These are phyloP conservation scores for Aureoboletus auriporus DNA, from an alignment of 768 basidiomycete genomes.

Conservation along the genomic window DNA sequence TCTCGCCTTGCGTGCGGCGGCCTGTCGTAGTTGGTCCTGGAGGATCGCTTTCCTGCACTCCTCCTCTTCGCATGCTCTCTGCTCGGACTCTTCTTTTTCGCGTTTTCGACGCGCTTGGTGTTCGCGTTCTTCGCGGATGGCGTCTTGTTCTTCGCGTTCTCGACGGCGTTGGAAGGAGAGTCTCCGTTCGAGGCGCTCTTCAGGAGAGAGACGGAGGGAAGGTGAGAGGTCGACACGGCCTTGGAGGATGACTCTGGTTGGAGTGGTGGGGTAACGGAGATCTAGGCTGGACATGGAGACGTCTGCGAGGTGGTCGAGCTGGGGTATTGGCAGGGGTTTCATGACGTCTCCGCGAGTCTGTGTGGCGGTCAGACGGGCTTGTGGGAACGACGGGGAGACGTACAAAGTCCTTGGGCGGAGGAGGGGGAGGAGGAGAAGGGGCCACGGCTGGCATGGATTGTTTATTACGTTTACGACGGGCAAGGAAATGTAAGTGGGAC, in stretches of 20 bases:
- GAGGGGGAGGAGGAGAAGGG: constrained; percentile 14
- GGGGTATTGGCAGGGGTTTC: constrained; percentile 22
- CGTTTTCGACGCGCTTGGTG: constrained; percentile 31
- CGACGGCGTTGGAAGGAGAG: constrained; percentile 19
- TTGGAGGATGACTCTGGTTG: background rate
- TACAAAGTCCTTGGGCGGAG: constrained; percentile 21
- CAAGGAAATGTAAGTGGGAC: constrained; percentile 7
- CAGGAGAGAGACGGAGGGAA: constrained; percentile 17
- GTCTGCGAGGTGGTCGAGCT: constrained; percentile 8
- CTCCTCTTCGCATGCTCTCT: constrained; percentile 39
- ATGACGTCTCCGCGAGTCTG: background rate
- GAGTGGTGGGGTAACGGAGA: constrained; percentile 2
- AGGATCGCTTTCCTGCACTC: constrained; percentile 38
- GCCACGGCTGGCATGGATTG: constrained; percentile 7
- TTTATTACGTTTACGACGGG: constrained; percentile 17
- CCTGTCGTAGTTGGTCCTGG: constrained; percentile 39
- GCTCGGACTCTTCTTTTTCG: constrained; percentile 18
- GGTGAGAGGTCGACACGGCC: constrained; percentile 8
- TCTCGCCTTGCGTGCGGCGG: constrained; percentile 32
- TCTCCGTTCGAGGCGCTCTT: constrained; percentile 23
- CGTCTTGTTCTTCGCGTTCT: constrained; percentile 39
- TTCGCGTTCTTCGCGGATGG: constrained; percentile 41
- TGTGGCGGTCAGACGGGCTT: too few relatives aligned
- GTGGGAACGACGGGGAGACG: too few relatives aligned
- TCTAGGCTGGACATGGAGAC: background rate